phyloP scores from a whole-genome alignment of 345 rosid genomes.

The Orychophragmus violaceus region DNA sequence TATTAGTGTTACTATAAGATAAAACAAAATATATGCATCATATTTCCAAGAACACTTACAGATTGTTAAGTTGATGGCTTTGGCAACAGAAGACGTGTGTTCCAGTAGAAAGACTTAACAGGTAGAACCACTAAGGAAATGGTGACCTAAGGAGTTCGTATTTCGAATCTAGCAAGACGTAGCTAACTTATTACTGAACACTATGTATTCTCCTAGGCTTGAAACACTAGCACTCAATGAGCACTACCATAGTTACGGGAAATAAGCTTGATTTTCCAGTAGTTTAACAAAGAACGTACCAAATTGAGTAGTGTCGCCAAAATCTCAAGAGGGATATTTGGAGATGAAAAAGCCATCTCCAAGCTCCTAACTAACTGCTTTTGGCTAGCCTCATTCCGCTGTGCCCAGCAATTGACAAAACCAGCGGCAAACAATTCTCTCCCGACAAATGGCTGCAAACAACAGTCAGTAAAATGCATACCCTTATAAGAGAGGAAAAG shows the following conservation, averaged over 20 bases:
- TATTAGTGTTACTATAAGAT: background rate
- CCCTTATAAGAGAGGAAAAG: too few relatives aligned
- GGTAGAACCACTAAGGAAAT: background rate
- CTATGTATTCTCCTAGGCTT: conserved; percentile 10
- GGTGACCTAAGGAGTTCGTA: conserved; percentile 7
- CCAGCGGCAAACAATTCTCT: conserved; percentile 99
- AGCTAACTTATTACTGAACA: background rate
- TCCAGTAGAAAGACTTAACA: background rate
- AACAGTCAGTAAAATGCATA: conserved; percentile 26
- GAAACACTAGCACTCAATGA: conserved; percentile 9
- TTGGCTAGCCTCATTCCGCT: conserved; percentile 77
- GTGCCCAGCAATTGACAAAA: conserved; percentile 98
- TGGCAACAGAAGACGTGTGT: background rate
- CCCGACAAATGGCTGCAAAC: conserved; percentile 86
- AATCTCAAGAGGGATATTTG: conserved; percentile 96
- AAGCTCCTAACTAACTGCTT: too few relatives aligned
- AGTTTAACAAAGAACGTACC: conserved; percentile 38
- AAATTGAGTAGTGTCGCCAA: conserved; percentile 86
- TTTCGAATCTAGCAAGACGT: background rate
- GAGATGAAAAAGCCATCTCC: conserved; percentile 96
- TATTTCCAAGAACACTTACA: background rate
- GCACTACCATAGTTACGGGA: background rate
- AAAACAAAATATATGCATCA: background rate
- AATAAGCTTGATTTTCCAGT: background rate
- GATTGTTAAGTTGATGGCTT: background rate